Evolutionary conservation across 1,139 yeast genomes (phyloP).

Genomic region (Saccharomyces pastorianus): DNA sequence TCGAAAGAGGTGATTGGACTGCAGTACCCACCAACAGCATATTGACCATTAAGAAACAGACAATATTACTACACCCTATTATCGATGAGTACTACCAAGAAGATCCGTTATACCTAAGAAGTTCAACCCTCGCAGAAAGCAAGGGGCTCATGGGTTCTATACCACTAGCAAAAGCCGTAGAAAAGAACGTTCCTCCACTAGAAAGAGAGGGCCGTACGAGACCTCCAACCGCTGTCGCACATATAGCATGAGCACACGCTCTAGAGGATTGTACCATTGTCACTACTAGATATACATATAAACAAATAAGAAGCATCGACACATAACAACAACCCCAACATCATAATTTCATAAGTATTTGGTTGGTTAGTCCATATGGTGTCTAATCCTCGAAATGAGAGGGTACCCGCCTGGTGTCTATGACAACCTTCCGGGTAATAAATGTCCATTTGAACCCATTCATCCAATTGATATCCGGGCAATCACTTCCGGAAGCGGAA

Average conservation of each 20-base stretch:
- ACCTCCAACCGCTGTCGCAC: conserved; percentile 16
- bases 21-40: conserved; percentile 90
- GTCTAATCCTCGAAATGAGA: background rate
- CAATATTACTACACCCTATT: conserved; percentile 85
- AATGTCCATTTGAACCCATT: background rate
- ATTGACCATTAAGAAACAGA: conserved; percentile 74
- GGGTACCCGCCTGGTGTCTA: background rate
- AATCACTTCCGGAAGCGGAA: background rate
- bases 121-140: conserved; percentile 75
- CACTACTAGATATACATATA: conserved; percentile 8
- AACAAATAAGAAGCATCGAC: background rate
- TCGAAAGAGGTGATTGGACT: conserved; percentile 96
- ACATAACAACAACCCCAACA: background rate
- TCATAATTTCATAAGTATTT: background rate
- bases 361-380: background rate
- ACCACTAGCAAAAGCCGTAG: conserved; percentile 43
- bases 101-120: conserved; percentile 59
- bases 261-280: conserved; percentile 14
- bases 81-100: conserved; percentile 78
- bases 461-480: background rate
- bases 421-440: background rate
- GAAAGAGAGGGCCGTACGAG: conserved; percentile 73
- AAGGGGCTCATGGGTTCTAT: conserved; percentile 85
- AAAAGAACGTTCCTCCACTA: conserved; percentile 66
- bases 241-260: conserved; percentile 5